A percentile compares a stretch with the other conserved stretches of the same genome.
phyloP scores from a whole-genome alignment of 2,329 filamentous ascomycete species.

The Colletotrichum tofieldiae region DNA sequence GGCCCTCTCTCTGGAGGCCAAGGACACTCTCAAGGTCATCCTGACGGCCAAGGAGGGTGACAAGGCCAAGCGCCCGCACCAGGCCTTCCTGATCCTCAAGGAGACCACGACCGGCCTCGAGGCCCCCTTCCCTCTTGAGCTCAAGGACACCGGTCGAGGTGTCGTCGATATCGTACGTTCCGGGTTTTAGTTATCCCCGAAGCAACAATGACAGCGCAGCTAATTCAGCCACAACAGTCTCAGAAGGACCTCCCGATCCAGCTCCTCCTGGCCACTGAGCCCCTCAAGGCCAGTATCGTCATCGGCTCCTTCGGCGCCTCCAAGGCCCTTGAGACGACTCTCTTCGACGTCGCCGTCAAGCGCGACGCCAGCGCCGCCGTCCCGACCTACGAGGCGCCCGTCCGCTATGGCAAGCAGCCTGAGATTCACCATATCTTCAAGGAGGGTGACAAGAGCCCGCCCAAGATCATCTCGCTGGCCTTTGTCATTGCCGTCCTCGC shows the following conservation, averaged over 20 bases:
- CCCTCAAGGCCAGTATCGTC: constrained; percentile 85
- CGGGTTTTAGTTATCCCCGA: constrained; percentile 3
- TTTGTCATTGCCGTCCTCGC: constrained; percentile 83
- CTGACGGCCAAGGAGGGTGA: constrained; percentile 86
- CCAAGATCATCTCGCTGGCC: constrained; percentile 82
- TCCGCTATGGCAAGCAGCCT: constrained; percentile 86
- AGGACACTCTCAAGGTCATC: constrained; percentile 85
- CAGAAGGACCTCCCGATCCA: constrained; percentile 92
- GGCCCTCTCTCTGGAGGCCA: constrained; percentile 74
- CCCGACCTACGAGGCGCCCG: constrained; percentile 74
- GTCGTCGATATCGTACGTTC: constrained; percentile 84
- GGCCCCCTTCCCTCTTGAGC: constrained; percentile 85
- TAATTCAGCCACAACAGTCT: constrained; percentile 68
- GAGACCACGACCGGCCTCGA: constrained; percentile 83
- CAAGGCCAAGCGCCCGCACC: constrained; percentile 88
- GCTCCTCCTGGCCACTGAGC: constrained; percentile 77
- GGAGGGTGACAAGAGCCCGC: constrained; percentile 83
- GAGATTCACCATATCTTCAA: constrained; percentile 96
- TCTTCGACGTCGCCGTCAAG: constrained; percentile 81
- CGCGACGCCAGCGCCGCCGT: constrained; percentile 74
- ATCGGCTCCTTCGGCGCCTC: constrained; percentile 89
- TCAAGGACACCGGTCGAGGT: constrained; percentile 92
- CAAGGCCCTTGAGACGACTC: constrained; percentile 75
- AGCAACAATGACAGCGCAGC: not conserved
- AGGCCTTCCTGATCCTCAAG: constrained; percentile 89